Evolutionary conservation across 805 yeast genomes (phyloP).

Genomic region (Candida railenensis): DNA sequence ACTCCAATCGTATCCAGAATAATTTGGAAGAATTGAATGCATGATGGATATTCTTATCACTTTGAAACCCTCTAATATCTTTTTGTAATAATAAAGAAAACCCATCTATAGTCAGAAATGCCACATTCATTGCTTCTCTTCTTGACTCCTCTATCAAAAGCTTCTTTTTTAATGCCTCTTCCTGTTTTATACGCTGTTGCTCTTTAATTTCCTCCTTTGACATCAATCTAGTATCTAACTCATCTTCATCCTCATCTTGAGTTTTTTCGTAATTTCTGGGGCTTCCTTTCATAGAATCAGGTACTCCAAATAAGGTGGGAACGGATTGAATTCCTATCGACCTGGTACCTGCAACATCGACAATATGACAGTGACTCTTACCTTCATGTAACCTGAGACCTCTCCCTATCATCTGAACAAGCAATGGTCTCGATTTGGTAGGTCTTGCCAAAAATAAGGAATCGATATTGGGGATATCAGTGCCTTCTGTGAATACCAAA

Average conservation of each 20-base stretch:
- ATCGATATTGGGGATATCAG: slow-evolving; percentile 89
- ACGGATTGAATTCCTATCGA: slow-evolving; percentile 53
- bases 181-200: slow-evolving; percentile 3
- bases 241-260: slow-evolving; percentile 5
- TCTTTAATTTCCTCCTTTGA: neutral
- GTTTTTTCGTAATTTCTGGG: slow-evolving; percentile 13
- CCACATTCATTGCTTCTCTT: slow-evolving; percentile 18
- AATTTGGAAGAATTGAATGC: slow-evolving; percentile 13
- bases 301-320: slow-evolving; percentile 44
- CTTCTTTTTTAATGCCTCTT: slow-evolving; percentile 23
- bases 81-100: slow-evolving; percentile 25
- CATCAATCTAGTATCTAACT: slow-evolving; percentile 1
- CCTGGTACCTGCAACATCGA: slow-evolving; percentile 72
- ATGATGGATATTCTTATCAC: slow-evolving; percentile 11
- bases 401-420: slow-evolving; percentile 89
- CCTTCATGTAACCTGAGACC: slow-evolving; percentile 68
- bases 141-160: slow-evolving; percentile 26
- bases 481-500: slow-evolving; percentile 90
- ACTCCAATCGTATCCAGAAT: slow-evolving; percentile 32
- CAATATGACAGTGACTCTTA: slow-evolving; percentile 67
- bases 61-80: slow-evolving; percentile 10
- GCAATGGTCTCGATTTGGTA: slow-evolving; percentile 66
- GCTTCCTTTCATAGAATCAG: slow-evolving; percentile 18
- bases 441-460: slow-evolving; percentile 78
- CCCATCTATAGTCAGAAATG: slow-evolving; percentile 38